Percentiles rank a stretch among this genome's conserved stretches.
Evolutionary conservation across 2,329 filamentous ascomycete species (phyloP).

Genomic region (Ceratocystiopsis sp.): DNA sequence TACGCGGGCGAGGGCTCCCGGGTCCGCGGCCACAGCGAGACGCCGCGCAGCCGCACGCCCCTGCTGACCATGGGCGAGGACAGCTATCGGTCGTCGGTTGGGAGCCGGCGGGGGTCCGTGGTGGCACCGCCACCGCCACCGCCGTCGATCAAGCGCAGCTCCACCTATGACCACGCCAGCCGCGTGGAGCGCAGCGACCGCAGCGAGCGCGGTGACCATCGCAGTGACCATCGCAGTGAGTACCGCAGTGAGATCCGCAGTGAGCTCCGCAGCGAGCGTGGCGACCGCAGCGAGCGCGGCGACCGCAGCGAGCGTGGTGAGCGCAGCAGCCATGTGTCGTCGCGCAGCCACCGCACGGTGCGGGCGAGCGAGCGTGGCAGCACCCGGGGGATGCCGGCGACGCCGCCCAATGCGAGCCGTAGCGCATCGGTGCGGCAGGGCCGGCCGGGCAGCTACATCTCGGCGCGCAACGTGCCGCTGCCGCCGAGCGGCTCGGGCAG

Average conservation of each 20-base stretch:
- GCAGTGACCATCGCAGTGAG: too few species aligned
- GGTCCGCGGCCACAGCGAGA: conserved; percentile 20
- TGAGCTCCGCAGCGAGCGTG: too few species aligned
- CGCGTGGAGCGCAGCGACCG: too few species aligned
- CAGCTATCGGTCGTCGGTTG: too few species aligned
- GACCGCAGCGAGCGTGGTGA: too few species aligned
- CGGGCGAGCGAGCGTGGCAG: conserved; percentile 11
- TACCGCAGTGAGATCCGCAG: too few species aligned
- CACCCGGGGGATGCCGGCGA: conserved; percentile 2
- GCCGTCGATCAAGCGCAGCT: too few species aligned
- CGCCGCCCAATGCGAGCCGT: conserved; percentile 9
- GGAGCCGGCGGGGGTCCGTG: too few species aligned
- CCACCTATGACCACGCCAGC: too few species aligned
- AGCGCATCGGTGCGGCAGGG: conserved; percentile 4
- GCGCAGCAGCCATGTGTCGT: conserved; percentile 25
- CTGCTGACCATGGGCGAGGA: conserved; percentile 21
- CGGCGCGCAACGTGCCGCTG: conserved; percentile 20
- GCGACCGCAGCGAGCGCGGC: too few species aligned
- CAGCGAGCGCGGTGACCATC: too few species aligned
- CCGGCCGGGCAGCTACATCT: conserved; percentile 10
- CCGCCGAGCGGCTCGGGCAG: conserved; percentile 25
- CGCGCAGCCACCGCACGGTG: conserved; percentile 21
- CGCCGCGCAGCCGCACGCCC: conserved; percentile 17
- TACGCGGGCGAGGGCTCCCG: conserved; percentile 3
- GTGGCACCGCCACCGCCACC: too few species aligned